Evolutionary conservation across 495 filamentous ascomycete genomes (phyloP), one percentile per base, ranked within the genome.

Genomic region (Evernia prunastri): DNA sequence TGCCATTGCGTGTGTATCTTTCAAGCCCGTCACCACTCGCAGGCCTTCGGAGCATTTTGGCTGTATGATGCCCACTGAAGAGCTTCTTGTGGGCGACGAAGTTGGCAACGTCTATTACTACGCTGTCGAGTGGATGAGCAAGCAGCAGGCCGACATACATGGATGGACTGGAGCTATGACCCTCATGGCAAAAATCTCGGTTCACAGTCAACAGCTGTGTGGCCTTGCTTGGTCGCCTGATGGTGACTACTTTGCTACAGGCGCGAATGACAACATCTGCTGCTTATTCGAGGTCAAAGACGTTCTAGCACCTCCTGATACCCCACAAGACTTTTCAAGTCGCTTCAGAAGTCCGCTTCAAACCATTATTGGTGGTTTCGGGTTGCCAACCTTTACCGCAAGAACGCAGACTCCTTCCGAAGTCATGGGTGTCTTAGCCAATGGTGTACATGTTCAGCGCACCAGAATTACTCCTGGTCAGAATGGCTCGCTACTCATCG

Each of bases 171-270:
- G 93, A 18, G 77, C 85, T 13, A 87, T 96, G 80, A 89, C 82
- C 3, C 76, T 96, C 31, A 74, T 96, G 45, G 88, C 86, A 17
- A 85, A 87, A 66, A 87, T 97, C 61, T 78, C 79, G 8, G 84
- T 90, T 3, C 95, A 98, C 75, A 84, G 78, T 11, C 92, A 97
- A 72, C 92, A 97, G 69, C 86, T 98, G 29, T 98, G 94, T 72
- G 92, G 94, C 6, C 79, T 98, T 17, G 81, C 91, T 2, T 98
- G 94, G 91, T 96, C 90, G 3, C 78, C 77, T 35, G 84, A 90
- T 69, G 89, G 90, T 1, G 78, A 80, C 0, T 82, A 84, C 57
- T 91, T 98, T 73, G 92, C 89, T 37, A 90, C 89, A 13, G 92
- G 93, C 17, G 92, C 90, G 53, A 97, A 98, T 71, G 94, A 98